These are phyloP conservation scores for Irpex sp. DNA, from an alignment of 1,284 basidiomycete species.

Conservation along the genomic window DNA sequence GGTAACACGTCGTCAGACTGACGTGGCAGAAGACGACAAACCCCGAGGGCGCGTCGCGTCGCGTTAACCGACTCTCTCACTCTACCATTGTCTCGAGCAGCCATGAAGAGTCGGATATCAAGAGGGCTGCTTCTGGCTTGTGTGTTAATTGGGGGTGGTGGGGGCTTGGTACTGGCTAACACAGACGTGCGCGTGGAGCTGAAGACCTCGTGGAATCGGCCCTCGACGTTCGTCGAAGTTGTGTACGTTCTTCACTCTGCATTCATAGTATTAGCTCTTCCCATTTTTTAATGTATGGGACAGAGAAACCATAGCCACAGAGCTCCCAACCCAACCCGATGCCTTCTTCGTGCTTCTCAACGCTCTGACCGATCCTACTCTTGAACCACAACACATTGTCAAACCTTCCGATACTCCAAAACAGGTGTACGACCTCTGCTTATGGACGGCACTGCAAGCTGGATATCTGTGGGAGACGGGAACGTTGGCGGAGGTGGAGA, in stretches of 20 bases:
- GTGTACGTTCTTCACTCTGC: slow-evolving; percentile 48
- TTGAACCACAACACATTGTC: slow-evolving; percentile 31
- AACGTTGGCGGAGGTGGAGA: slow-evolving; percentile 48
- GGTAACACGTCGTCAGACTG: background rate
- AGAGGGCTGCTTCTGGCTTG: background rate
- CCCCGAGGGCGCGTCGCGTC: background rate
- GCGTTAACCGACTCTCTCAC: background rate
- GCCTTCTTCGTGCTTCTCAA: slow-evolving; percentile 71
- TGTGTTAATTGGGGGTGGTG: background rate
- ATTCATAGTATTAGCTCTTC: slow-evolving; percentile 9
- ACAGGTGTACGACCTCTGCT: slow-evolving; percentile 49
- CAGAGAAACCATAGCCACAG: slow-evolving; percentile 61
- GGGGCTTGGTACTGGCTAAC: background rate
- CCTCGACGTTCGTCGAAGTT: slow-evolving; percentile 76
- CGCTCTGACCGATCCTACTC: slow-evolving; percentile 49
- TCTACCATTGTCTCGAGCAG: background rate
- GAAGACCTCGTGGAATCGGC: slow-evolving; percentile 76
- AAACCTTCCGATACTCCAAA: slow-evolving; percentile 38
- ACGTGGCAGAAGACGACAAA: background rate
- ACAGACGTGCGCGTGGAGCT: slow-evolving; percentile 72
- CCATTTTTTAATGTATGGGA: background rate
- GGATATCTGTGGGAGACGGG: slow-evolving; percentile 48
- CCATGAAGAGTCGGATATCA: background rate
- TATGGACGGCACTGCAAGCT: slow-evolving; percentile 45
- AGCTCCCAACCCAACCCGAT: slow-evolving; percentile 42